phyloP scores from a whole-genome alignment of 23 red algal genomes.

The Gracilaria caudata region DNA sequence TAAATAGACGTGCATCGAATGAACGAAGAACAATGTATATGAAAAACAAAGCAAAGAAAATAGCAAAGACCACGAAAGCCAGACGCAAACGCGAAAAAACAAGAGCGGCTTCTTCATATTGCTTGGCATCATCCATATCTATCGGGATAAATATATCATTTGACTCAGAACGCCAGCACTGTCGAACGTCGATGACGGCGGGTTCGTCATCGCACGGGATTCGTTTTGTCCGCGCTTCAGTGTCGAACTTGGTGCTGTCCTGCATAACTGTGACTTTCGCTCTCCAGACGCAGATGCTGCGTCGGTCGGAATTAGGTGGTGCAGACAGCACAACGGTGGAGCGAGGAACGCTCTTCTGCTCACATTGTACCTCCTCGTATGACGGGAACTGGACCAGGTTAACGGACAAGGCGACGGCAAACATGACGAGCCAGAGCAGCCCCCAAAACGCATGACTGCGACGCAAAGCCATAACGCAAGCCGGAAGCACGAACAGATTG shows the following conservation, averaged over 20 bases:
- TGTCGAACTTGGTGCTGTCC: background rate
- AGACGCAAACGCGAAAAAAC: slow-evolving; percentile 2
- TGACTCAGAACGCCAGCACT: slow-evolving; percentile 16
- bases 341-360: background rate
- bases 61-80: slow-evolving; percentile 14
- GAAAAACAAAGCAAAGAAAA: slow-evolving; percentile 12
- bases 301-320: background rate
- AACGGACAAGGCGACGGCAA: slow-evolving; percentile 18
- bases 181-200: background rate
- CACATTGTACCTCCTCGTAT: slow-evolving; percentile 4
- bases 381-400: background rate
- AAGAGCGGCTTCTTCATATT: background rate
- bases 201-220: background rate
- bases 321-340: background rate
- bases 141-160: background rate
- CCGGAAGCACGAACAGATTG: background rate
- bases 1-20: background rate
- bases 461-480: background rate
- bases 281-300: background rate
- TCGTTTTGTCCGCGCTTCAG: background rate
- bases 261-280: slow-evolving; percentile 3
- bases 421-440: slow-evolving; percentile 16
- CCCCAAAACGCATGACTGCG: background rate
- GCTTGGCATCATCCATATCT: background rate
- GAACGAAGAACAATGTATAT: background rate